A percentile compares a stretch with the other conserved stretches of the same genome.
Conservation (phyloP, 208 protist genomes). For the Phytomonas sp. region DNA sequence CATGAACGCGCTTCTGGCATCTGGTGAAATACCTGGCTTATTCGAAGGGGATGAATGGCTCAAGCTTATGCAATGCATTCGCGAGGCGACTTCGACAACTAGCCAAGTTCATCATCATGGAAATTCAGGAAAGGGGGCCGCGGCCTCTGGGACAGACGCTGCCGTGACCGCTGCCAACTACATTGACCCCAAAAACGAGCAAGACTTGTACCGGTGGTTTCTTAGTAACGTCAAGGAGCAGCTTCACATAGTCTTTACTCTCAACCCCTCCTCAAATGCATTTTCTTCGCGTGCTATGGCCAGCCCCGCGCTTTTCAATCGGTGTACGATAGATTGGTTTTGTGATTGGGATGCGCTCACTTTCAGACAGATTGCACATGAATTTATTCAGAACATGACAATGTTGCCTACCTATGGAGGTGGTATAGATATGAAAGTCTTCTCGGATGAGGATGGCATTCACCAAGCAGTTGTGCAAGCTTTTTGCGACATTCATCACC, state of each 20-base stretch:
- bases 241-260: constrained; percentile 99
- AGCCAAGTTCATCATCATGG: constrained; percentile 10
- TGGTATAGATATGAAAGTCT: constrained; percentile 7
- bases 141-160: not conserved
- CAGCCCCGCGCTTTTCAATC: constrained; percentile 99
- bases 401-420: constrained; percentile 57
- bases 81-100: constrained; percentile 33
- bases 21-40: constrained; percentile 96
- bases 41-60: constrained; percentile 98
- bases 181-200: constrained; percentile 78
- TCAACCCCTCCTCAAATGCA: constrained; percentile 97
- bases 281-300: constrained; percentile 93
- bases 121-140: not conserved
- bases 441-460: constrained; percentile 35
- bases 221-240: constrained; percentile 93
- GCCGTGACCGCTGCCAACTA: constrained; percentile 22
- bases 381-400: constrained; percentile 88
- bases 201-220: constrained; percentile 96
- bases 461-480: constrained; percentile 73
- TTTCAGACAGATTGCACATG: constrained; percentile 89
- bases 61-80: constrained; percentile 90
- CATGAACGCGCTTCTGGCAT: constrained; percentile 99
- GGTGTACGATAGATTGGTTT: constrained; percentile 99
- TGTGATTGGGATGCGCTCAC: constrained; percentile 96
- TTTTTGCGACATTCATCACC: constrained; percentile 91